Conservation (phyloP, 2,329 filamentous ascomycete species). For the Dendryphion nanum region DNA sequence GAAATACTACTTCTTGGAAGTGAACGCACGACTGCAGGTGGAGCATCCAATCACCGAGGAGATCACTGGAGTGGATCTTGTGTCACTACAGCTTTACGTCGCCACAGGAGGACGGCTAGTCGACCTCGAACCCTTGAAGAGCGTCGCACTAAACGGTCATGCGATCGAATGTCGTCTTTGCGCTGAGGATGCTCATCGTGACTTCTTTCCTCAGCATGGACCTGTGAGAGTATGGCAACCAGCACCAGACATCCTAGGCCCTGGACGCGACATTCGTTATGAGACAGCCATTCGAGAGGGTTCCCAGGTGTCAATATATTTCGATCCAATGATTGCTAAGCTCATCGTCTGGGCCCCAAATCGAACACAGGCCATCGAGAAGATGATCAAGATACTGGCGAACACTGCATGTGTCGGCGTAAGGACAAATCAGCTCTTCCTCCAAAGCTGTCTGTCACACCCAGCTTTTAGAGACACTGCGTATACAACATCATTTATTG, state of each 20-base stretch:
- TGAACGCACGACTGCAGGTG: slow-evolving; percentile 60
- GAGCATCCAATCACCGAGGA: slow-evolving; percentile 60
- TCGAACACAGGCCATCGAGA: slow-evolving; percentile 44
- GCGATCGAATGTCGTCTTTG: slow-evolving; percentile 58
- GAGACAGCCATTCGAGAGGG: not conserved
- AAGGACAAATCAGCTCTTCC: slow-evolving; percentile 13
- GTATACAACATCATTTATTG: not conserved
- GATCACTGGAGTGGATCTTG: slow-evolving; percentile 55
- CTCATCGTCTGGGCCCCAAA: slow-evolving; percentile 54
- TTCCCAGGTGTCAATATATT: not conserved
- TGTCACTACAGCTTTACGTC: slow-evolving; percentile 54
- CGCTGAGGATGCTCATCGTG: slow-evolving; percentile 58
- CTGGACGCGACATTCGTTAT: not conserved
- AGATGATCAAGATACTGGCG: slow-evolving; percentile 44
- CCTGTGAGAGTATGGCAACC: no score
- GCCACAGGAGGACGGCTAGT: slow-evolving; percentile 52
- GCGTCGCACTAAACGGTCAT: slow-evolving; percentile 33
- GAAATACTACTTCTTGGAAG: slow-evolving; percentile 68
- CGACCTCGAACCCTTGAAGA: slow-evolving; percentile 35
- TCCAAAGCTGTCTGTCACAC: not conserved
- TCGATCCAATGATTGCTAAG: slow-evolving; percentile 57
- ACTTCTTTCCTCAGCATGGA: slow-evolving; percentile 61
- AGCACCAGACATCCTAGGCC: slow-evolving; percentile 53
- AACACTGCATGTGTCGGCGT: not conserved
- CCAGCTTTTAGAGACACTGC: not conserved